Evolutionary conservation across 164 flowering plant genomes (phyloP).

Genomic region (Berberis vulgaris): DNA sequence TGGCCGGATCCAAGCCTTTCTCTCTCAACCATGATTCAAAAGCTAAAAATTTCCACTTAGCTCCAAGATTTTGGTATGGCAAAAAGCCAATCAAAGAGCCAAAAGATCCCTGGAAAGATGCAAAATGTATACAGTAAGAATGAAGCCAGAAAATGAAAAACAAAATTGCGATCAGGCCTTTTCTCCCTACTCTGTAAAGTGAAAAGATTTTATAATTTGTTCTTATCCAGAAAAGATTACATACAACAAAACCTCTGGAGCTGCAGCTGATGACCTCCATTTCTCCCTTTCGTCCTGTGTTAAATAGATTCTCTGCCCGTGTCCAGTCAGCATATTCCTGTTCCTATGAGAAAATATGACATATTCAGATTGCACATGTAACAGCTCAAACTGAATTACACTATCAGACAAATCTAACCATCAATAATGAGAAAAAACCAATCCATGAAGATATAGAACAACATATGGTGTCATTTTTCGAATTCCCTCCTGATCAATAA

Average conservation of each 20-base stretch:
- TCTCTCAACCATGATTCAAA: constrained; percentile 89
- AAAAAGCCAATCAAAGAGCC: constrained; percentile 82
- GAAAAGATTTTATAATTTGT: neutral
- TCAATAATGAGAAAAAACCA: neutral
- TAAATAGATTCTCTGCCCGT: constrained; percentile 48
- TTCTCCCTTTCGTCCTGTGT: constrained; percentile 44
- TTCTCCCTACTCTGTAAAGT: neutral
- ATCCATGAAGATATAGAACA: neutral
- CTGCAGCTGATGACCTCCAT: constrained; percentile 80
- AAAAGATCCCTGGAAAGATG: constrained; percentile 61
- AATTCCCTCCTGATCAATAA: neutral
- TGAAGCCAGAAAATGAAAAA: neutral
- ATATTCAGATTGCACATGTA: neutral
- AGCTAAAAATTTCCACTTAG: constrained; percentile 83
- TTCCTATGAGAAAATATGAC: constrained; percentile 21
- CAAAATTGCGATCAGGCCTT: neutral
- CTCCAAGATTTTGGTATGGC: constrained; percentile 74
- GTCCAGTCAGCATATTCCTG: constrained; percentile 64
- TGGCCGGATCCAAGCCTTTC: constrained; percentile 71
- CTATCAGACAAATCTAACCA: neutral
- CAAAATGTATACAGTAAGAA: constrained; percentile 4
- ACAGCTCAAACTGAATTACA: neutral
- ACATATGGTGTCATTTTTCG: neutral
- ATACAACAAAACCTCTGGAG: constrained; percentile 80
- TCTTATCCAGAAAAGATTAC: constrained; percentile 11